These are phyloP conservation scores for Millerago galiae DNA, from an alignment of 805 yeast species.

Conservation along the genomic window DNA sequence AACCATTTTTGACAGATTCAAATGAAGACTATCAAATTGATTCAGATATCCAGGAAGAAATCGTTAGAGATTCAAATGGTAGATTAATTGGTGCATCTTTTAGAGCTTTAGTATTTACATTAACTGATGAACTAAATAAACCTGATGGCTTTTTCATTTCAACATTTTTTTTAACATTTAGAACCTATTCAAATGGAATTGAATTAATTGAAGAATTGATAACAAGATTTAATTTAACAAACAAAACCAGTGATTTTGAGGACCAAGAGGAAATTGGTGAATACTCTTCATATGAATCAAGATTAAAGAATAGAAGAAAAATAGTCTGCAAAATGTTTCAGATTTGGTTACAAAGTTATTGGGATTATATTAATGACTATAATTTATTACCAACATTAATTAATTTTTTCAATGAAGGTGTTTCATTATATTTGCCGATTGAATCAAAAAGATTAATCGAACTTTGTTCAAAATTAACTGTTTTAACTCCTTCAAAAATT, in stretches of 20 bases:
- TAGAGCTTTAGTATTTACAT: constrained; percentile 54
- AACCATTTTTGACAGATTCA: constrained; percentile 27
- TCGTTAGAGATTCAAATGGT: constrained; percentile 44
- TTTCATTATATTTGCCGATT: constrained; percentile 53
- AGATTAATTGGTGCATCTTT: constrained; percentile 64
- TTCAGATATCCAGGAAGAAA: constrained; percentile 33
- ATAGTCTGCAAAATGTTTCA: constrained; percentile 64
- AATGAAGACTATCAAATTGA: constrained; percentile 13
- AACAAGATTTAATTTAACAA: constrained; percentile 51
- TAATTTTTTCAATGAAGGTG: constrained; percentile 74
- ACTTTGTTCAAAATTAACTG: constrained; percentile 52
- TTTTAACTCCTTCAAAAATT: constrained; percentile 45
- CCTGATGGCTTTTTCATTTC: constrained; percentile 66
- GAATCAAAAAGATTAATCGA: constrained; percentile 60
- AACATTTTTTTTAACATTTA: constrained; percentile 70
- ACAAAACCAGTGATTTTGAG: constrained; percentile 28
- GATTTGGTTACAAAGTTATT: constrained; percentile 86
- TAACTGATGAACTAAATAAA: constrained; percentile 58
- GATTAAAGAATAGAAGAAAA: constrained; percentile 51
- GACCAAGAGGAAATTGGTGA: constrained; percentile 28
- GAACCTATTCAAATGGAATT: constrained; percentile 60
- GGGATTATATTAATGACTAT: constrained; percentile 64
- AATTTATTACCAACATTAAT: constrained; percentile 59
- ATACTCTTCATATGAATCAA: constrained; percentile 32
- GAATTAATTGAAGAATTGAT: constrained; percentile 66